Evolutionary conservation across 2,329 filamentous ascomycete genomes (phyloP).

Genomic region (Penicillium verrucosum): DNA sequence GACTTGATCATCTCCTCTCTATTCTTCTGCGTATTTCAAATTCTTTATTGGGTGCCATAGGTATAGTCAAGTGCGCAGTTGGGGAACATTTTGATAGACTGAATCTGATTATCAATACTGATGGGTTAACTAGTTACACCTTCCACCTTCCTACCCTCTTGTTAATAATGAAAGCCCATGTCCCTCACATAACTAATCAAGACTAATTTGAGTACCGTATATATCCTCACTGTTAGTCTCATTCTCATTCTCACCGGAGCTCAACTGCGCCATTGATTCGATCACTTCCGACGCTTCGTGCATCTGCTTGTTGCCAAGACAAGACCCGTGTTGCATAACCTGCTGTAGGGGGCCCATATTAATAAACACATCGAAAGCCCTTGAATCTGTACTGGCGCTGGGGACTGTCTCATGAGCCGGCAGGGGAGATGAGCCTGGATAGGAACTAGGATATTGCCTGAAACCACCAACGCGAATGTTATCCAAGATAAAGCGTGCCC

Average conservation of each 20-base stretch:
- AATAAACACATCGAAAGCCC: background rate
- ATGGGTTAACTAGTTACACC: background rate
- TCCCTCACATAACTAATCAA: background rate
- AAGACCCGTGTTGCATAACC: background rate
- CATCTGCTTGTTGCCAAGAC: background rate
- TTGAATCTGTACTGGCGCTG: background rate
- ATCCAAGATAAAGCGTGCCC: constrained; percentile 61
- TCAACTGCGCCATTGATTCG: background rate
- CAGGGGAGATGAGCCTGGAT: background rate
- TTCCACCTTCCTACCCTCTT: background rate
- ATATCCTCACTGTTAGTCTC: background rate
- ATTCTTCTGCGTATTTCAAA: background rate
- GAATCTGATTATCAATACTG: background rate
- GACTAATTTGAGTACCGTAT: background rate
- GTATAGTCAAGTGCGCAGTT: background rate
- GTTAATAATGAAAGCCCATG: background rate
- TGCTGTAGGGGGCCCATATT: background rate
- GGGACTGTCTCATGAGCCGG: background rate
- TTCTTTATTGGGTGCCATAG: background rate
- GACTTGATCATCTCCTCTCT: constrained; percentile 35
- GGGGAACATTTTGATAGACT: background rate
- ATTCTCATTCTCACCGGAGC: background rate
- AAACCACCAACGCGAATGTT: background rate
- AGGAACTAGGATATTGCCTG: background rate
- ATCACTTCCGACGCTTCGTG: background rate